phyloP scores from a whole-genome alignment of 2,329 filamentous ascomycete genomes.

The Davidsoniella virescens region DNA sequence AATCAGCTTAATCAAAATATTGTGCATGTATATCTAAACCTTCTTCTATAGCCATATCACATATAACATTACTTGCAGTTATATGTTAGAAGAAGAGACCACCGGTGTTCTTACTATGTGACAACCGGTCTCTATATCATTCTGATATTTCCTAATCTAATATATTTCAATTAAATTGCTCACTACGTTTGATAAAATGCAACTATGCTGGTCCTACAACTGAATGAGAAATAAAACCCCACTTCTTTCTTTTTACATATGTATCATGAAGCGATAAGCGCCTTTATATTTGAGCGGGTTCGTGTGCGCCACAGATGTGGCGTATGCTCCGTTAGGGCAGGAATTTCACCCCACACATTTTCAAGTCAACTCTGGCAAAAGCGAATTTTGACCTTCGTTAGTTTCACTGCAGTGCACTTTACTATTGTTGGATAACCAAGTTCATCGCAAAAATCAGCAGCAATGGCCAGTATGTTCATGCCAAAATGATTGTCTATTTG shows the following conservation, averaged over 20 bases:
- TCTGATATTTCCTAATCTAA: not conserved
- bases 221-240: too few species aligned
- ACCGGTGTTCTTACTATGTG: too few species aligned
- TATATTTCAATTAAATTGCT: not conserved
- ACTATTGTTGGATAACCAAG: conserved; percentile 14
- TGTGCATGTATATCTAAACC: not conserved
- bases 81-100: too few species aligned
- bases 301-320: conserved; percentile 1
- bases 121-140: too few species aligned
- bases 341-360: conserved; percentile 14
- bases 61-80: too few species aligned
- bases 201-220: too few species aligned
- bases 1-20: not conserved
- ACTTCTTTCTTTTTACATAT: too few species aligned
- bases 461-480: conserved; percentile 26
- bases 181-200: not conserved
- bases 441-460: conserved; percentile 19
- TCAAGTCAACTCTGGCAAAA: conserved; percentile 13
- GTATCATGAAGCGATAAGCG: too few species aligned
- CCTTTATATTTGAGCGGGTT: too few species aligned
- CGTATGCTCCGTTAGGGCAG: conserved; percentile 15
- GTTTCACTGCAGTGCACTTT: conserved; percentile 18
- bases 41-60: too few species aligned
- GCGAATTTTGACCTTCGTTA: conserved; percentile 18
- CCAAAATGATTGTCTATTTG: not conserved